Percentiles rank a stretch among this genome's conserved stretches.
These are phyloP conservation scores for Rutstroemia sp. DNA, from an alignment of 2,329 filamentous ascomycete genomes.

Conservation along the genomic window DNA sequence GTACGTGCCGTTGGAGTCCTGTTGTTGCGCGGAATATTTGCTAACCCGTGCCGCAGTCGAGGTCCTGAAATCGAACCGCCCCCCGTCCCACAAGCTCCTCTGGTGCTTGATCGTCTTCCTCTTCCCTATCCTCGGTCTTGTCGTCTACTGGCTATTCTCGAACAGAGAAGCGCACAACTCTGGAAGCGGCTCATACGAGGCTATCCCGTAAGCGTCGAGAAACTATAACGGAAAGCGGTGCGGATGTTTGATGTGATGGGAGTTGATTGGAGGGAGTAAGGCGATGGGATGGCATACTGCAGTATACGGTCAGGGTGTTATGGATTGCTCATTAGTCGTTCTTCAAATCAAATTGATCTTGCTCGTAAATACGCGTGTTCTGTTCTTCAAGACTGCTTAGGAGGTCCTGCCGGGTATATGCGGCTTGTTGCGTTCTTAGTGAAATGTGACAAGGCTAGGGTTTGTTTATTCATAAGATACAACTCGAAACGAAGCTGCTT, in stretches of 20 bases:
- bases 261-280: no score
- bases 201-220: constrained; percentile 20
- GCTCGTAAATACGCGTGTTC: no score
- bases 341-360: not conserved
- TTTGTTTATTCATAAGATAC: no score
- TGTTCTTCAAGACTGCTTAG: no score
- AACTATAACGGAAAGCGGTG: not conserved
- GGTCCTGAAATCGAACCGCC: constrained; percentile 56
- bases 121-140: constrained; percentile 53
- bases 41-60: constrained; percentile 41
- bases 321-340: not conserved
- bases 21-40: not conserved
- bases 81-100: constrained; percentile 48
- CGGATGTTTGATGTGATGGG: not conserved
- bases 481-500: no score
- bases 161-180: constrained; percentile 48
- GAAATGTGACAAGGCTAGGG: no score
- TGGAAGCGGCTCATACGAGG: constrained; percentile 46
- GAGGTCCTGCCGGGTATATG: no score
- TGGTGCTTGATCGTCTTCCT: constrained; percentile 59
- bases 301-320: not conserved
- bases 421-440: no score
- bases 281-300: not conserved
- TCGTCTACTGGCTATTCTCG: constrained; percentile 58
- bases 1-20: constrained; percentile 36